Evolutionary conservation across 2,329 filamentous ascomycete genomes (phyloP), one percentile per base, ranked within the genome.

Genomic region (Pseudovirgaria hyperparasitica): DNA sequence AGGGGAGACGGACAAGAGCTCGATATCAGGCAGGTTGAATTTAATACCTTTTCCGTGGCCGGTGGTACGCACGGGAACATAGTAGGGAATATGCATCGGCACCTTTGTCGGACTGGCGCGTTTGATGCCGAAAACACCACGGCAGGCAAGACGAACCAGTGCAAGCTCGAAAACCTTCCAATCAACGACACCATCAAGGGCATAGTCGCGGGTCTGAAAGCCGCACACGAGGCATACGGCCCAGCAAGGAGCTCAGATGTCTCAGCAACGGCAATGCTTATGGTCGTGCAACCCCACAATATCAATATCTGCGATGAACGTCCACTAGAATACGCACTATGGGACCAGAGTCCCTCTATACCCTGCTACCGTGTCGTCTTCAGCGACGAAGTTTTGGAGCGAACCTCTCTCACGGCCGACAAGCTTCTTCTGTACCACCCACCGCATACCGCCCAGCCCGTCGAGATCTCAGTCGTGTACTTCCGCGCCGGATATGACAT

Each of bases 221-320:
- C 38, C 9, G 57, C 57, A 2, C 50, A 61, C 33, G 23, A 26
- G 3, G 34, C 35, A 2, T 60, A 60, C 29, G 39, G 43, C 2
- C 21, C 28, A 5, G 40, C 36, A 12, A 40, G 16, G 16, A 38
- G 37, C 5, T 31, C 28, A 3, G 15, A 32, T 9, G 14, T 9
- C 16, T 51, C 44, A 7, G 58, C 48, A 6, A 44, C 25, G 11
- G 25, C 25, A 20, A 20, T 63, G 8, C 43, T 63, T 2, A 55
- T 61, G 40, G 39, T 59, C 13, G 58, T 63, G 2, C 58, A 62
- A 35, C 52, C 54, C 2, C 24, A 45, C 16, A 62, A 62, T 35
- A 55, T 61, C 43, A 62, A 62, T 30, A 48, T 59, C 15, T 52
- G 53, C 10, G 58, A 62, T 28, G 57, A 63, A 31, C 43, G 58